Evolutionary conservation across 2,329 filamentous ascomycete species (phyloP), one percentile per base, ranked within the genome.

Genomic region (Catunica adiposa): DNA sequence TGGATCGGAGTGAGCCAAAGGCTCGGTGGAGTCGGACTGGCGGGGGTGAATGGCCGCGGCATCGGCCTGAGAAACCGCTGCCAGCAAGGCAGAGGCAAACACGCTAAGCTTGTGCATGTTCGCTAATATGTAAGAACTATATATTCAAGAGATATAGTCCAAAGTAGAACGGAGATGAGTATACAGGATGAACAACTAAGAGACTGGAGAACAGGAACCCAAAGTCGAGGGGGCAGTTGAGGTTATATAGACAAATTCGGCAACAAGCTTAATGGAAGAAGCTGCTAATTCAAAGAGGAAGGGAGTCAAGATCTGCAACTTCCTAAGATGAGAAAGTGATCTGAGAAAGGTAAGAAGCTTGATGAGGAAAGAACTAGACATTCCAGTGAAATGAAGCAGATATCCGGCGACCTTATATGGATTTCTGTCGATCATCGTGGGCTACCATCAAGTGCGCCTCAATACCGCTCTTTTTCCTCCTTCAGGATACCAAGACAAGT

Each of bases 1-100:
- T 1, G 87, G 85, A 11, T 68, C 69, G 2, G 75, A 78, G 29
- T 62, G 60, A 3, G 71, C 69, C 14, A 71, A 66, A 1, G 47
- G 38, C 25, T 11, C 40, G n/a, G 42, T 22, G 29, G 22, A 34
- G 42, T 29, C 51, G 29, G 54, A 15, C 6, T 44, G 25, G 40
- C 53, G 47, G 17, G 22, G 25, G 40, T n/a, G 29, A 25, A 48
- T 25, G 11, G 48, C 56, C 0, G 56, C 53, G 6, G 56, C 47
- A 11, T 55, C 50, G 14, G 56, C 40, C 14, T 55, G 40, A 38
- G 53, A 38, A 31, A 58, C 56, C 26, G 53, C 56, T 23, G 53
- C 56, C 23, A 58, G 22, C 37, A 58, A 46, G 40, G 53, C 56
- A 22, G 53, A 58, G 9, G 56, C 56, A 55, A 55, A 58, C 46